Percentiles rank a stretch among this genome's conserved stretches.
These are phyloP conservation scores for Chalciporus sp. DNA, from an alignment of 1,284 basidiomycete genomes.

Conservation along the genomic window DNA sequence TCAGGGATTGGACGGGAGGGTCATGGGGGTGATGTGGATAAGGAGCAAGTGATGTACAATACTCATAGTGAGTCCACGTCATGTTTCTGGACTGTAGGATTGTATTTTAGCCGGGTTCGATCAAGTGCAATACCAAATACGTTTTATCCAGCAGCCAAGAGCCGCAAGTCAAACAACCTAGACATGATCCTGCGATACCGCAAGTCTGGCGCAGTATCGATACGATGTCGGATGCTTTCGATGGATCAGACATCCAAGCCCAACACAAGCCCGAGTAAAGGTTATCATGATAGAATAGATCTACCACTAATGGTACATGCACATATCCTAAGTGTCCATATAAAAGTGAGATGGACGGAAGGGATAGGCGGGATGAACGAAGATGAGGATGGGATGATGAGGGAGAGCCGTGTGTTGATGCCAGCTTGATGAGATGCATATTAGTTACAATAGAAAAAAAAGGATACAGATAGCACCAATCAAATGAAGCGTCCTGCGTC, in stretches of 20 bases:
- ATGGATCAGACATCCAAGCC: neutral
- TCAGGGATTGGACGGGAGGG: too few relatives aligned
- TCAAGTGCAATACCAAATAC: too few relatives aligned
- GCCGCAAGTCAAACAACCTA: too few relatives aligned
- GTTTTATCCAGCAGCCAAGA: too few relatives aligned
- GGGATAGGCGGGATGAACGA: neutral
- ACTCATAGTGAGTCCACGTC: too few relatives aligned
- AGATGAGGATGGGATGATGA: neutral
- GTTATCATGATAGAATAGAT: neutral
- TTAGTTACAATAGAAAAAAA: neutral
- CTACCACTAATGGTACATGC: neutral
- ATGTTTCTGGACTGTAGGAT: too few relatives aligned
- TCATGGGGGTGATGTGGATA: too few relatives aligned
- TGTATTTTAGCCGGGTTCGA: too few relatives aligned
- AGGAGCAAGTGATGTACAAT: too few relatives aligned
- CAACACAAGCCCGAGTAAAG: neutral
- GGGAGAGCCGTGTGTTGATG: neutral
- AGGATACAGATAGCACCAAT: neutral
- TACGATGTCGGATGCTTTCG: too few relatives aligned
- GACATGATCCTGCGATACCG: too few relatives aligned
- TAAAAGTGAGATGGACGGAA: neutral
- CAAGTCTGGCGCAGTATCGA: too few relatives aligned
- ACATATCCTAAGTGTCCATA: neutral
- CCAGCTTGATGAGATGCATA: neutral
- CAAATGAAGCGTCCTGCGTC: conserved; percentile 20